phyloP scores from a whole-genome alignment of 495 filamentous ascomycete species.

The Penicillium parvum region DNA sequence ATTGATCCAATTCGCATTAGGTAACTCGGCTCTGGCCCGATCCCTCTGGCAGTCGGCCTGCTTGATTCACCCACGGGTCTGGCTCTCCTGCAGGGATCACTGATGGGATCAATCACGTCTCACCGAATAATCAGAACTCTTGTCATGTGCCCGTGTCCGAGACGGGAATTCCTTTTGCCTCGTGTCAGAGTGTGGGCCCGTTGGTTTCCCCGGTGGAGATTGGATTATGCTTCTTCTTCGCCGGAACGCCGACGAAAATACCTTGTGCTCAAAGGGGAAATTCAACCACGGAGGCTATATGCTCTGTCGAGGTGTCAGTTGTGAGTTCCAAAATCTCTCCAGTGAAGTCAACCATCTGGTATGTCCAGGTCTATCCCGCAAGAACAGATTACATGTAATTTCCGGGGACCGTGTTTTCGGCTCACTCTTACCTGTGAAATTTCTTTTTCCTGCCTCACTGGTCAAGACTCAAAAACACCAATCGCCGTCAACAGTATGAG shows the following conservation, averaged over 20 bases:
- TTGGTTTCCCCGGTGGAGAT: conserved; percentile 18
- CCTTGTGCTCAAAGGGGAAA: conserved; percentile 7
- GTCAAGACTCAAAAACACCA: too few species aligned
- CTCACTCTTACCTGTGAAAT: neutral
- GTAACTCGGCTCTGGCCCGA: conserved; percentile 20
- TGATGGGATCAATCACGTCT: neutral
- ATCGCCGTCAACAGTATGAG: too few species aligned
- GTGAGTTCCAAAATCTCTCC: too few species aligned
- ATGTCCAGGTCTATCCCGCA: too few species aligned
- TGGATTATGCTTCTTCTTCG: too few species aligned
- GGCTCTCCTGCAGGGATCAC: too few species aligned
- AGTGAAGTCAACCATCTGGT: too few species aligned
- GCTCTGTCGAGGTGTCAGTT: too few species aligned
- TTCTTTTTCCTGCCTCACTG: neutral
- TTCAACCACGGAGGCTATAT: too few species aligned
- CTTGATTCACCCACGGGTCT: too few species aligned
- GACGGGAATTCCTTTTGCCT: conserved; percentile 14
- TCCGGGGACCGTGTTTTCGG: neutral
- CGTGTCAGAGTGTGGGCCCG: conserved; percentile 9
- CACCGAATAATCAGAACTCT: neutral
- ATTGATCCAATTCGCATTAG: conserved; percentile 24
- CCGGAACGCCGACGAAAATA: neutral
- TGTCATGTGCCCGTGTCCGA: neutral
- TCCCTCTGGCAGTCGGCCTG: too few species aligned
- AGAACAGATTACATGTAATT: neutral